Evolutionary conservation across 495 filamentous ascomycete genomes (phyloP), one percentile per base, ranked within the genome.

Genomic region (Parmelia sp.): DNA sequence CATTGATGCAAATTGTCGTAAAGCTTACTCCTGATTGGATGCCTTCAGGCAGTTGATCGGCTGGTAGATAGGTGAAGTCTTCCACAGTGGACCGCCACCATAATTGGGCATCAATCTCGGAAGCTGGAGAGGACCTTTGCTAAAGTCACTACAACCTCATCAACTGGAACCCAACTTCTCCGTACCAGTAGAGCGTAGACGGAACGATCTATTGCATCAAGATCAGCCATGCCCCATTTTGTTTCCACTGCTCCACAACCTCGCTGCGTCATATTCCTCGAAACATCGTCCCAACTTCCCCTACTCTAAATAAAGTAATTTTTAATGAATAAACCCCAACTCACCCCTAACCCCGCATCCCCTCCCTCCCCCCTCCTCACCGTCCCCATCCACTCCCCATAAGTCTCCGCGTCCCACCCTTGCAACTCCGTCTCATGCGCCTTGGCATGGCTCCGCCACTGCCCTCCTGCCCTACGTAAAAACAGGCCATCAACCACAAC

Each of bases 361-460:
- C 23, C n/a, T 53, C 66, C 66, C 58, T 71, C 63, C 58, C 66
- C 63, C 36, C 39, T 27, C 39, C 59, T 63, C 42, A 72, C 42
- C 21, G 70, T 19, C 10, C 58, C 57, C 64, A 69, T 58, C 76
- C 76, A 78, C 29, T 71, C 63, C 29, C 66, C 42, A 64, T 72
- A 77, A 17, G 69, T 77, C 62, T 74, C 71, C 4, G 65, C 47
- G 65, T 78, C 76, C 76, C 76, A 78, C 35, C 64, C 62, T 58
- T 69, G 69, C 58, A 62, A 59, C 51, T 72, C 70, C 0, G 6
- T 31, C 23, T 76, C 70, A 62, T 68, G 14, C 2, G 11, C n/a
- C 7, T n/a, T 42, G 0, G 76, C 73, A 61, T 76, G 73, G 23
- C 73, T 71, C 35, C 73, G 69, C 76, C 76, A 78, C 35, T 77